Evolutionary conservation across 495 filamentous ascomycete genomes (phyloP), one percentile per base, ranked within the genome.

Genomic region (Recurvomyces mirabilis): DNA sequence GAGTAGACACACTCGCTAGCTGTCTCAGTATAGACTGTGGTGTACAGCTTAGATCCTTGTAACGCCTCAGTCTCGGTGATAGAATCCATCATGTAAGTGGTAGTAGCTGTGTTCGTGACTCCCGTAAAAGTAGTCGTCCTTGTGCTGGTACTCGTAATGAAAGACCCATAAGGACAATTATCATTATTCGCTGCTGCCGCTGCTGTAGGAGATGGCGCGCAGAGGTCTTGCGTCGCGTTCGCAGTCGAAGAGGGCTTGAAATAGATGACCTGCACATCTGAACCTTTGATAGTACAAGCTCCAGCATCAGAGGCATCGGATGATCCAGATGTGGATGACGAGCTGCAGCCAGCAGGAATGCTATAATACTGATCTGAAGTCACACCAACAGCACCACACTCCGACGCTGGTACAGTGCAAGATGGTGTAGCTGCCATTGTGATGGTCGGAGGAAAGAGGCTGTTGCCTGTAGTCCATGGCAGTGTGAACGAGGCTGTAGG

Each of bases 261-360:
- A n/a, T 40, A 40, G 7, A 40, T 11, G 2, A 40, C 13, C 3
- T 40, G 37, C 2, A 40, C 26, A 10, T 24, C 37, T 14, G 14
- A 20, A n/a, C 37, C 37, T n/a, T 40, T 20, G 37, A 40, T 40
- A n/a, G 37, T 40, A 21, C 37, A 40, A n/a, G n/a, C n/a, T n/a
- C n/a, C n/a, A n/a, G n/a, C n/a, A n/a, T n/a, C n/a, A n/a, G n/a
- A n/a, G n/a, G n/a, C n/a, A n/a, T n/a, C n/a, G n/a, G n/a, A n/a
- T n/a, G n/a, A n/a, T n/a, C n/a, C n/a, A n/a, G n/a, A n/a, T n/a
- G n/a, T n/a, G n/a, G n/a, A n/a, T n/a, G n/a, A n/a, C n/a, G n/a
- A n/a, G n/a, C n/a, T n/a, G n/a, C n/a, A n/a, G n/a, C n/a, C n/a
- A n/a, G n/a, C n/a, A n/a, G n/a, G n/a, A n/a, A n/a, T n/a, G n/a